Conservation (phyloP, 495 filamentous ascomycete genomes). For the Lasiosphaeriaceae sp. region DNA sequence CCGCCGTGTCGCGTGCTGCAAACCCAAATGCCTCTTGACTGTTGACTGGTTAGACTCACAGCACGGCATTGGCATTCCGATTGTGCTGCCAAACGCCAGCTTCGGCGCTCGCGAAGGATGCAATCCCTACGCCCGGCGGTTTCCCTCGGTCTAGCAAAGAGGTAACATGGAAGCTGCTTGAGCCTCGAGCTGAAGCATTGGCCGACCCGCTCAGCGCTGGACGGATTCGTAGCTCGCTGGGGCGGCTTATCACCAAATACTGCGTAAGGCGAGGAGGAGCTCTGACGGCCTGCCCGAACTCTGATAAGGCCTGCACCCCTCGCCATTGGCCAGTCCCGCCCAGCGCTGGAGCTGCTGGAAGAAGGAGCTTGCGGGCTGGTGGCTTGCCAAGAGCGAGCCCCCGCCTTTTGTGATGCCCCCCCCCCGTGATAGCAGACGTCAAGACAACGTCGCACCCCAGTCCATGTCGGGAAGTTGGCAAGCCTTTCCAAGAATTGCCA, state of each 20-base stretch:
- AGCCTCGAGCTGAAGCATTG: too few relatives aligned
- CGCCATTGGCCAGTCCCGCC: background rate
- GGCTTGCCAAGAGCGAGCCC: background rate
- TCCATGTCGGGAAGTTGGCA: slow-evolving; percentile 20
- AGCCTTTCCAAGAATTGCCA: background rate
- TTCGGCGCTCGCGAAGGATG: too few relatives aligned
- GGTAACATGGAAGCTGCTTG: too few relatives aligned
- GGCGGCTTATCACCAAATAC: background rate
- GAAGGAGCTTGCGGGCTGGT: background rate
- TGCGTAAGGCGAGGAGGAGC: background rate
- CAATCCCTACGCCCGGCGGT: too few relatives aligned
- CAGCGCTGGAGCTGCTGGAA: background rate
- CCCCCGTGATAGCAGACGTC: slow-evolving; percentile 6
- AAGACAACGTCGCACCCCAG: slow-evolving; percentile 3
- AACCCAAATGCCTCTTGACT: too few relatives aligned
- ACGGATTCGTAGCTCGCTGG: too few relatives aligned
- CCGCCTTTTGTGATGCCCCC: background rate
- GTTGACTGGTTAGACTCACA: too few relatives aligned
- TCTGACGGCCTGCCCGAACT: background rate
- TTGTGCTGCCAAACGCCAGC: too few relatives aligned
- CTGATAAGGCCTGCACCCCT: background rate
- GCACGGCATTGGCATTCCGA: too few relatives aligned
- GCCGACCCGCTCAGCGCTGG: too few relatives aligned
- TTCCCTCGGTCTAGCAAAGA: too few relatives aligned
- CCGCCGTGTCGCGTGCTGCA: too few relatives aligned